Evolutionary conservation across 1,284 basidiomycete species (phyloP).

Genomic region (Coniferiporia sulphurascens): DNA sequence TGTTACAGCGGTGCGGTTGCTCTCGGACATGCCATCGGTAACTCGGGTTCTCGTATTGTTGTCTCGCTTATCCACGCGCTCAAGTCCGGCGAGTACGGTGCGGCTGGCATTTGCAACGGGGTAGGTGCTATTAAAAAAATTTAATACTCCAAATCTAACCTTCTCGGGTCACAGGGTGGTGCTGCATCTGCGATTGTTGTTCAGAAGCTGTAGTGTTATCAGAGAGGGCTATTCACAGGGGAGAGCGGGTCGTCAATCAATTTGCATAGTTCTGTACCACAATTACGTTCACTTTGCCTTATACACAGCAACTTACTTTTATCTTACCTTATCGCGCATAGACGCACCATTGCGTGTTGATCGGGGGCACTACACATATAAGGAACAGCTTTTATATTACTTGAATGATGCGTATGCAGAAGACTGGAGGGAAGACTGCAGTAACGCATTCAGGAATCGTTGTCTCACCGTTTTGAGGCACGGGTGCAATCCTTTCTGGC

Average conservation of each 20-base stretch:
- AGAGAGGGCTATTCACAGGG: background rate
- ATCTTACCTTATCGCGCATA: background rate
- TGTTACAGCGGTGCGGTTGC: conserved; percentile 79
- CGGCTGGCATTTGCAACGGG: conserved; percentile 97
- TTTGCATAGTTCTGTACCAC: conserved; percentile 12
- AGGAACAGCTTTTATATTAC: background rate
- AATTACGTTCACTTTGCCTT: background rate
- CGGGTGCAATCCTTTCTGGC: no score
- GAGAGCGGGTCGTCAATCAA: background rate
- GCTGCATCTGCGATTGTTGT: conserved; percentile 89
- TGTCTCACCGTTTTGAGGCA: no score
- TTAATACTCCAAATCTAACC: conserved; percentile 12
- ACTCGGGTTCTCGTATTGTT: conserved; percentile 92
- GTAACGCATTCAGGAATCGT: no score
- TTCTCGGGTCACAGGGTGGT: conserved; percentile 61
- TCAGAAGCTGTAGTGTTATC: conserved; percentile 64
- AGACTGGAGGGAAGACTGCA: background rate
- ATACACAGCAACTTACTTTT: background rate
- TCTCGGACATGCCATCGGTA: conserved; percentile 93
- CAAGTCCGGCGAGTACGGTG: conserved; percentile 94
- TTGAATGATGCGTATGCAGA: background rate
- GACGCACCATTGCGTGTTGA: background rate
- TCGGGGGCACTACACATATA: background rate
- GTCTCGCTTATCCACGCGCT: conserved; percentile 92
- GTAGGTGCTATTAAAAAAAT: conserved; percentile 42